Conservation (phyloP, 2,329 filamentous ascomycete genomes). For the Juglanconis oblonga region DNA sequence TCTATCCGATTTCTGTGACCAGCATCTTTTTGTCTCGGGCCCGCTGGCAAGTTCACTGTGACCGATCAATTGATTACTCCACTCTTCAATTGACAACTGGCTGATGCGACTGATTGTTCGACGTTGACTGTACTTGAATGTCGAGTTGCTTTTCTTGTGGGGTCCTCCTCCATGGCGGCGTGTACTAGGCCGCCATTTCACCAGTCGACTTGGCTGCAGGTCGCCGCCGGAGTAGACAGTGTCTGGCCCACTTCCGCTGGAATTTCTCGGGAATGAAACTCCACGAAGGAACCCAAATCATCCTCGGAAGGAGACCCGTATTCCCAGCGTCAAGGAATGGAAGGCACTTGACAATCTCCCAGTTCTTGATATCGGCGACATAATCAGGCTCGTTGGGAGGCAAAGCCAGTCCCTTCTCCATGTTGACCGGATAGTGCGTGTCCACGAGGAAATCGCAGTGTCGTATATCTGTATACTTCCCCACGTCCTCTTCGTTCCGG, state of each 20-base stretch:
- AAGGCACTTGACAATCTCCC: constrained; percentile 74
- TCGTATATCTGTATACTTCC: constrained; percentile 79
- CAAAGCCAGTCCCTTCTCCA: constrained; percentile 30
- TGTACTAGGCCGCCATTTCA: neutral
- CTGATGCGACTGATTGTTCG: too few relatives aligned
- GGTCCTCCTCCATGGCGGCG: too few relatives aligned
- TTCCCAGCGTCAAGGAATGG: constrained; percentile 76
- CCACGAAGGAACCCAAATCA: constrained; percentile 77
- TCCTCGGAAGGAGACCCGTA: constrained; percentile 71
- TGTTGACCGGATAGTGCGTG: constrained; percentile 67
- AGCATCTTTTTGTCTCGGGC: too few relatives aligned
- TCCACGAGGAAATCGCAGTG: constrained; percentile 85
- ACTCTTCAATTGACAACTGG: too few relatives aligned
- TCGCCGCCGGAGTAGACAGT: constrained; percentile 71
- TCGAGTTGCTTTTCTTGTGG: too few relatives aligned
- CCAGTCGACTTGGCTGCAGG: neutral
- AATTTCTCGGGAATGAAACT: constrained; percentile 66
- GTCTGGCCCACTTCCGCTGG: constrained; percentile 78
- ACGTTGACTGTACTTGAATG: too few relatives aligned
- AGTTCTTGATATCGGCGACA: constrained; percentile 67
- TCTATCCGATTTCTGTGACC: too few relatives aligned
- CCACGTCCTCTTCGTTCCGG: constrained; percentile 77
- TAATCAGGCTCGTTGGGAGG: constrained; percentile 79
- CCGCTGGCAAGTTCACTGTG: too few relatives aligned
- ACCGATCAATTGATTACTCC: too few relatives aligned